Base-by-base conservation (phyloP, 805 yeast species). In the Pichia nanzhaoensis region DNA sequence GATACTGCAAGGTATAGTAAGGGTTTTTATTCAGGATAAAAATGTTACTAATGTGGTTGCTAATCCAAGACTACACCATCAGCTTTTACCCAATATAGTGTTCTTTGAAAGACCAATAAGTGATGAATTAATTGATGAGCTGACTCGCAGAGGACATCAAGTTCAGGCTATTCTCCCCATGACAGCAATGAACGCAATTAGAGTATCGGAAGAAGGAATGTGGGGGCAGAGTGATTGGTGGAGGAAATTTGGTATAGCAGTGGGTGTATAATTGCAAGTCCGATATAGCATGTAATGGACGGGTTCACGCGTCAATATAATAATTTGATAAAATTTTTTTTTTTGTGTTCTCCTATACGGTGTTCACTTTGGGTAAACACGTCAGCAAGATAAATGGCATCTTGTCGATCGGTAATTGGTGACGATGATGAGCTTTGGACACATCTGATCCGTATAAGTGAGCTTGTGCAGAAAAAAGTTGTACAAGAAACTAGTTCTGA, bases 201-300 rank as follows among this genome's bases (percentile, higher is more conserved):
- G 65, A 43, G 55, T 62, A 34, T 18, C 24, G 7, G 53, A 68
- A 48, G 61, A 74, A 42, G 40, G 63, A 31, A 64, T 83, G 67
- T 76, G 78, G 43, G 96, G 95, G 1, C 96, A 89, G 10, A 73
- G 88, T 54, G 98, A 91, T 61, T 86, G 65, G 60, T 91, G 97
- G 96, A 70, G 98, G 46, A 90, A 90, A 60, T 66, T 82, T 39
- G 96, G 95, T 7, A 71, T 65, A 36, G 84, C 89, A 13, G 78
- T 74, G 44, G 93, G 88, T 0, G 81, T 77, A 51, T 83, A 55
- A 50, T n/a, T 3, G 19, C 12, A n/a, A n/a, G n/a, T n/a, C n/a
- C n/a, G n/a, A n/a, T n/a, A n/a, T n/a, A n/a, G n/a, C n/a, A n/a
- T 35, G 7, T 20, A 30, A 13, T 30, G 33, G n/a, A n/a, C n/a